Evolutionary conservation across 208 protist genomes (phyloP).

Genomic region (Leishmania tropica): DNA sequence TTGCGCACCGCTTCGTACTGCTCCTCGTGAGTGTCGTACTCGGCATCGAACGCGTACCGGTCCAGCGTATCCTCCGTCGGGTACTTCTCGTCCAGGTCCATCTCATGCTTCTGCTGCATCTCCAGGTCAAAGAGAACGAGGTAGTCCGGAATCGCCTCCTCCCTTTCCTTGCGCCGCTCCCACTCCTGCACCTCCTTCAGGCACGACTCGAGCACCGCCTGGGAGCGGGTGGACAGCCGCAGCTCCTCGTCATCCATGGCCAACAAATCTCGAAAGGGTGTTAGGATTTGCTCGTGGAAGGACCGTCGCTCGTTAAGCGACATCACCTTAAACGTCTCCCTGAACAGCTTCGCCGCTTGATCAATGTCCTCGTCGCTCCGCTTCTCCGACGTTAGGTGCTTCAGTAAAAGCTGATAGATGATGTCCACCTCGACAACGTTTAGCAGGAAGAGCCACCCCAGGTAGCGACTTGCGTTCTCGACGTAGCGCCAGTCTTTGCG

Average conservation of each 20-base stretch:
- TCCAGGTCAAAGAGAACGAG: constrained; percentile 94
- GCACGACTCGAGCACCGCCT: constrained; percentile 97
- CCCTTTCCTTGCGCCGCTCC: constrained; percentile 84
- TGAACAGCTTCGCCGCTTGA: constrained; percentile 84
- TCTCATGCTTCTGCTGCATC: constrained; percentile 96
- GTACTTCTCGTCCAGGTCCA: constrained; percentile 93
- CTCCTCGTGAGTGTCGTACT: constrained; percentile 95
- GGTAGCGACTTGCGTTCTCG: constrained; percentile 68
- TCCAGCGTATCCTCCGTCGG: constrained; percentile 89
- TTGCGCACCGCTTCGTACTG: constrained; percentile 91
- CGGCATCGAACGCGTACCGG: constrained; percentile 92
- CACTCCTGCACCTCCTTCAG: constrained; percentile 90
- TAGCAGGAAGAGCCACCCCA: constrained; percentile 82
- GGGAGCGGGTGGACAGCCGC: constrained; percentile 92
- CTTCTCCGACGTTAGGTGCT: constrained; percentile 73
- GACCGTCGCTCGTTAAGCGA: constrained; percentile 47
- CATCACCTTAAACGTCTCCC: constrained; percentile 77
- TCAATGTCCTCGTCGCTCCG: constrained; percentile 95
- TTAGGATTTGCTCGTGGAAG: constrained; percentile 78
- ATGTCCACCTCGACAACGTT: constrained; percentile 74
- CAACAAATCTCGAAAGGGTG: constrained; percentile 78
- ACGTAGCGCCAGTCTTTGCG: constrained; percentile 92
- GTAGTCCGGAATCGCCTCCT: constrained; percentile 72
- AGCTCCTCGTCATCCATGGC: constrained; percentile 92
- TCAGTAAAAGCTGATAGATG: constrained; percentile 78